Conservation (phyloP, 2,329 filamentous ascomycete species). For the Pseudogymnoascus sp. region DNA sequence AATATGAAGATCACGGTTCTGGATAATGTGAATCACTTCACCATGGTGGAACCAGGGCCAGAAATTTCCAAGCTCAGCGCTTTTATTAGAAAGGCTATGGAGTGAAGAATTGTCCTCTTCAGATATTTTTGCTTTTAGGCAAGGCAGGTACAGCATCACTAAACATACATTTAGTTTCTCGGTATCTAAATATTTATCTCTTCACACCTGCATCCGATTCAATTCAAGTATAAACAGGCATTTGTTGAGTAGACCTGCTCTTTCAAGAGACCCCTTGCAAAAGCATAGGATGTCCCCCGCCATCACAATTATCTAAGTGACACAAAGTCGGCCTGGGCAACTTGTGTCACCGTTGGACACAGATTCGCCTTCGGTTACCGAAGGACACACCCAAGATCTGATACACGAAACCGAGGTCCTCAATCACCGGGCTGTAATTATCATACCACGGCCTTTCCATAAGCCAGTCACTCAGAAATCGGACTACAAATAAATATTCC, state of each 20-base stretch:
- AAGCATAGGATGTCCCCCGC: background rate
- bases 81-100: background rate
- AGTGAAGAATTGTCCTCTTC: background rate
- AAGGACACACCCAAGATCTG: background rate
- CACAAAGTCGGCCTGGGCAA: background rate
- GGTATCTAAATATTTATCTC: background rate
- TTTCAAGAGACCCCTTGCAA: background rate
- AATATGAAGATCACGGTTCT: background rate
- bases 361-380: background rate
- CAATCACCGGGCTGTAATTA: background rate
- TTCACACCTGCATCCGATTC: background rate
- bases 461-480: background rate
- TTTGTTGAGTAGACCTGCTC: background rate
- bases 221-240: background rate
- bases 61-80: background rate
- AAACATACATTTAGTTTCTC: background rate
- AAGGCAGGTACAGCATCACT: background rate
- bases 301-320: background rate
- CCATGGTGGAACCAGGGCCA: constrained; percentile 10
- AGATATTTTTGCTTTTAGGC: background rate
- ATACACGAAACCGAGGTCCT: background rate
- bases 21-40: constrained; percentile 12
- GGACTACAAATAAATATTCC: too few relatives aligned
- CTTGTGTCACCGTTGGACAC: background rate
- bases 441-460: too few relatives aligned